Evolutionary conservation across 352 stramenopile genomes (phyloP).

Genomic region (Aphanomyces astaci): DNA sequence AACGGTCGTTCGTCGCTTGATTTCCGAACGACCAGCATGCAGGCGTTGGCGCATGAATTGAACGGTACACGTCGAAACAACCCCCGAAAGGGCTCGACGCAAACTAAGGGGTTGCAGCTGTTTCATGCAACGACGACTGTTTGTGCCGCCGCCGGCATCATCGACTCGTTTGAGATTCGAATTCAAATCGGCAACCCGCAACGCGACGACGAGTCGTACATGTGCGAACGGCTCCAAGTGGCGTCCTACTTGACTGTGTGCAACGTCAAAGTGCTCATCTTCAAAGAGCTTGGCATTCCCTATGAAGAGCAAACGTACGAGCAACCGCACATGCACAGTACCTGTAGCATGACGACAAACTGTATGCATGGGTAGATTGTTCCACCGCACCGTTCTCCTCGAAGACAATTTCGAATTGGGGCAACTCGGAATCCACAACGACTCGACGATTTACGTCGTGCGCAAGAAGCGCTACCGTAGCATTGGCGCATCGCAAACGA

Average conservation of each 20-base stretch:
- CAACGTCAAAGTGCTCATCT: conserved; percentile 23
- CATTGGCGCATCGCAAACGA: conserved; percentile 58
- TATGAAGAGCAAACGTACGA: conserved; percentile 22
- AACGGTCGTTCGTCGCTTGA: too few species aligned
- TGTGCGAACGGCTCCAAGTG: conserved; percentile 3
- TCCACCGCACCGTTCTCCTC: conserved; percentile 46
- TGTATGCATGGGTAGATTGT: conserved; percentile 25
- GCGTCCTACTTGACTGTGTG: conserved; percentile 15
- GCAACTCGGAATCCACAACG: conserved; percentile 47
- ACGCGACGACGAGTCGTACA: background rate
- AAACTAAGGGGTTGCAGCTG: background rate
- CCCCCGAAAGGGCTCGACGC: background rate
- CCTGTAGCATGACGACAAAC: too few species aligned
- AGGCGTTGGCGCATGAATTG: conserved; percentile 8
- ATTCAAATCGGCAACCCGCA: conserved; percentile 2
- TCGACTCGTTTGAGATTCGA: conserved; percentile 9
- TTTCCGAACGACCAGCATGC: too few species aligned
- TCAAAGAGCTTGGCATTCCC: conserved; percentile 9
- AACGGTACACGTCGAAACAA: background rate
- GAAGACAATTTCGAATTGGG: conserved; percentile 52
- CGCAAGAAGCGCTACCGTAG: conserved; percentile 40
- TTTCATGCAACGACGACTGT: conserved; percentile 13
- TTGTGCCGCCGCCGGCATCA: background rate
- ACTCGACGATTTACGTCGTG: conserved; percentile 41
- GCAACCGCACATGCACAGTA: too few species aligned